These are phyloP conservation scores for Chenopodium formosanum DNA, from an alignment of 148 eudicot genomes.

Conservation along the genomic window DNA sequence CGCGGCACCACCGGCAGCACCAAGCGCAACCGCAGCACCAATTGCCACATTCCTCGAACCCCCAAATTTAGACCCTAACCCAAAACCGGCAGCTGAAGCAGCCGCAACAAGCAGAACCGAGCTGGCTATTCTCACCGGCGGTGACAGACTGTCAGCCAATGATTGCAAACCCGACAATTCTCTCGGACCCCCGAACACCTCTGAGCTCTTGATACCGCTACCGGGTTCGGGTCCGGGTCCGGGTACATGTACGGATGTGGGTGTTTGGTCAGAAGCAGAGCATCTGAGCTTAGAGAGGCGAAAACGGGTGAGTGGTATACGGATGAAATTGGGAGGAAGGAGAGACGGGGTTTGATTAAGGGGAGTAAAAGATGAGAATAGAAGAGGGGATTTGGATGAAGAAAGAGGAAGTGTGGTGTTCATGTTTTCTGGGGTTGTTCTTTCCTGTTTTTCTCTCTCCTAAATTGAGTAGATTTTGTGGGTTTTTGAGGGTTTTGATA, in stretches of 20 bases:
- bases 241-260: background rate
- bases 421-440: conserved; percentile 9
- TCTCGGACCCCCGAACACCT: conserved; percentile 54
- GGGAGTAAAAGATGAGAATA: conserved; percentile 30
- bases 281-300: conserved; percentile 32
- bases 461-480: background rate
- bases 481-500: background rate
- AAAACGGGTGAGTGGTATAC: background rate
- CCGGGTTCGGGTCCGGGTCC: background rate
- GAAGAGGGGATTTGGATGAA: conserved; percentile 33
- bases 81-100: conserved; percentile 68
- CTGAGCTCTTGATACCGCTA: background rate
- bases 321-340: conserved; percentile 7
- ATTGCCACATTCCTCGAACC: conserved; percentile 44
- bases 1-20: conserved; percentile 68
- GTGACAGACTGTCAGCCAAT: conserved; percentile 53
- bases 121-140: conserved; percentile 49
- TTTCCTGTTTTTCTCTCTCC: conserved; percentile 1
- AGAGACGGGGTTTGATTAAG: conserved; percentile 12
- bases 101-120: conserved; percentile 56
- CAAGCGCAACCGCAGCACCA: conserved; percentile 53
- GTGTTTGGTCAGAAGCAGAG: conserved; percentile 10
- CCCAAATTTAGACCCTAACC: conserved; percentile 55
- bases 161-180: conserved; percentile 64
- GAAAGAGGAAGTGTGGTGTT: conserved; percentile 20